Evolutionary conservation across 768 basidiomycete genomes (phyloP).

Genomic region (Russula sp.): DNA sequence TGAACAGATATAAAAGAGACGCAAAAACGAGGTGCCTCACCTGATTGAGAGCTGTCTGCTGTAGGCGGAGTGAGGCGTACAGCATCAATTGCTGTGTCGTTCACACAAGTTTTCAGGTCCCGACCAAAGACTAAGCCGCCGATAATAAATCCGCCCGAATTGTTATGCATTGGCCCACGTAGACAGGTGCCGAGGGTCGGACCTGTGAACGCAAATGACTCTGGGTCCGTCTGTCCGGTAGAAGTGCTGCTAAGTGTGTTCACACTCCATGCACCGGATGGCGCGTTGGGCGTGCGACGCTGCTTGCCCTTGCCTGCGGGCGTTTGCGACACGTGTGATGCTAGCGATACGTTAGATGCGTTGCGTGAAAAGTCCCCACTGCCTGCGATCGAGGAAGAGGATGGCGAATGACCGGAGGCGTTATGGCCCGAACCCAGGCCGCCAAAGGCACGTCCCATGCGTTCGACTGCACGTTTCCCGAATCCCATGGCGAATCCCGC

Average conservation of each 20-base stretch:
- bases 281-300: slow-evolving; percentile 50
- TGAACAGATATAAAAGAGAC: slow-evolving; percentile 10
- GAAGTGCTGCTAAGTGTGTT: slow-evolving; percentile 33
- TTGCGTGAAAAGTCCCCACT: slow-evolving; percentile 14
- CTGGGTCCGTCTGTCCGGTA: slow-evolving; percentile 39
- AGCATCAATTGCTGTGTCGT: slow-evolving; percentile 44
- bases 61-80: slow-evolving; percentile 16
- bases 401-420: slow-evolving; percentile 26
- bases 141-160: slow-evolving; percentile 26
- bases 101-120: slow-evolving; percentile 46
- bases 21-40: not conserved
- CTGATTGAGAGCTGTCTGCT: slow-evolving; percentile 5
- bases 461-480: slow-evolving; percentile 65
- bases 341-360: slow-evolving; percentile 19
- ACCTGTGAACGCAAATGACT: slow-evolving; percentile 37
- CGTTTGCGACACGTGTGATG: slow-evolving; percentile 16
- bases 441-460: slow-evolving; percentile 36
- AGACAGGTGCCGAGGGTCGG: slow-evolving; percentile 50
- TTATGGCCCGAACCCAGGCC: slow-evolving; percentile 3
- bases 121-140: slow-evolving; percentile 63
- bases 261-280: slow-evolving; percentile 44
- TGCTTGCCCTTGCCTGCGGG: slow-evolving; percentile 29
- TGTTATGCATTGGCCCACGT: slow-evolving; percentile 44
- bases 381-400: slow-evolving; percentile 30
- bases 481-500: slow-evolving; percentile 54